Evolutionary conservation across 1,139 yeast genomes (phyloP), one percentile per base, ranked within the genome.

Genomic region (Zhuliangozyma blackwelliae): DNA sequence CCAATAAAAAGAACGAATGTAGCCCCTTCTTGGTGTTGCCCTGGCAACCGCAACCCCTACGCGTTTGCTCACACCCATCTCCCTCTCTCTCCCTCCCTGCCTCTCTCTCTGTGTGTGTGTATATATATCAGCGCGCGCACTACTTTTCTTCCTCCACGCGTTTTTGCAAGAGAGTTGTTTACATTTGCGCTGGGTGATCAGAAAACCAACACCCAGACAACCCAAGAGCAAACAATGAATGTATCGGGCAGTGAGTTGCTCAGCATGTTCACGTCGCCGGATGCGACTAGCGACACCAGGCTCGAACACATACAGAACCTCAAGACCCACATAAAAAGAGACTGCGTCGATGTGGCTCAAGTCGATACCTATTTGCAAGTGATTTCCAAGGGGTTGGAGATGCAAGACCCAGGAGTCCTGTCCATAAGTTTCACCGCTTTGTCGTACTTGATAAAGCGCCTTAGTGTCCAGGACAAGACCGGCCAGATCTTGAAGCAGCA

Each of bases 391-490:
- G 80, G 78, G 2, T 63, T 68, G 30, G 65, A 68, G 39, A 59
- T 69, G 1, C 51, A 58, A 3, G 73, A 70, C 33, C 43, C 59
- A 22, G 61, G 68, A n/a, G 63, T 79, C 20, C 65, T 67, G 42
- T 51, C 69, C 0, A 50, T 67, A 28, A 73, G 84, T 2, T 85
- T 86, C 53, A 78, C 87, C 10, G 74, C 88, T 9, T 58, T 85
- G 9, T 83, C 90, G 41, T 92, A 88, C 52, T 61, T 88, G 33
- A 76, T 86, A 23, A 86, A 85, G 49, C 68, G 96, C 13, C 79
- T 86, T 2, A 78, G 85, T 36, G 77, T 82, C 57, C 96, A 87
- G 60, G 82, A 84, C 46, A 45, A 46, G 25, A 69, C 79, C 1
- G 67, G 71, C 1, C 35, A 45, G 10, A 64, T 73, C 2, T 65